Percentiles rank a stretch among this genome's conserved stretches.
Evolutionary conservation across 2,329 filamentous ascomycete species (phyloP).

Genomic region (Nigrospora osmanthi): DNA sequence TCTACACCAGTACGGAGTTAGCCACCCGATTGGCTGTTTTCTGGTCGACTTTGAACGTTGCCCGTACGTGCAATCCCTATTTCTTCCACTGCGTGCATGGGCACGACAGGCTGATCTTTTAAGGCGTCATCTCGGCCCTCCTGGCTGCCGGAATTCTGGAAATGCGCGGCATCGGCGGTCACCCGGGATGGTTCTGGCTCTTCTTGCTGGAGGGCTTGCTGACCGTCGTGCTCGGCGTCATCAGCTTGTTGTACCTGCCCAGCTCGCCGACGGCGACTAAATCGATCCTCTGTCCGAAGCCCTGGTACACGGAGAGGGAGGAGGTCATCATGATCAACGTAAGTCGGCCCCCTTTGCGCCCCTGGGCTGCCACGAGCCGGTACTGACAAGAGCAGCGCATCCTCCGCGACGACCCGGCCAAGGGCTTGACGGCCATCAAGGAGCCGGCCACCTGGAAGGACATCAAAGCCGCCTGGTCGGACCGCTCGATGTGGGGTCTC

Average conservation of each 20-base stretch:
- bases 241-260: slow-evolving; percentile 53
- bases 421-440: slow-evolving; percentile 37
- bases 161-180: slow-evolving; percentile 26
- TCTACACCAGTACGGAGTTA: slow-evolving; percentile 22
- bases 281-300: slow-evolving; percentile 48
- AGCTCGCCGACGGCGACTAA: slow-evolving; percentile 59
- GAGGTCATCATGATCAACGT: slow-evolving; percentile 62
- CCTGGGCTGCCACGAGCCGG: no score
- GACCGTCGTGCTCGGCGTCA: slow-evolving; percentile 42
- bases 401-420: slow-evolving; percentile 43
- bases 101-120: slow-evolving; percentile 23
- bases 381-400: slow-evolving; percentile 26
- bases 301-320: slow-evolving; percentile 61
- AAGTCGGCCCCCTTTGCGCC: background rate
- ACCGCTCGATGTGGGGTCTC: slow-evolving; percentile 40
- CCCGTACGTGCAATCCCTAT: slow-evolving; percentile 24
- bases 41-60: slow-evolving; percentile 14
- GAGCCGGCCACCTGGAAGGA: slow-evolving; percentile 33
- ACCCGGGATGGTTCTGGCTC: slow-evolving; percentile 36
- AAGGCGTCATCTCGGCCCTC: slow-evolving; percentile 42
- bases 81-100: no score
- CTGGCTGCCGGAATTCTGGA: slow-evolving; percentile 28
- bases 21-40: slow-evolving; percentile 4
- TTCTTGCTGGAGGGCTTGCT: slow-evolving; percentile 50
- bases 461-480: slow-evolving; percentile 34